A percentile compares a stretch with the other conserved stretches of the same genome.
phyloP scores from a whole-genome alignment of 208 protist species.

The Trypanosoma conorhini region DNA sequence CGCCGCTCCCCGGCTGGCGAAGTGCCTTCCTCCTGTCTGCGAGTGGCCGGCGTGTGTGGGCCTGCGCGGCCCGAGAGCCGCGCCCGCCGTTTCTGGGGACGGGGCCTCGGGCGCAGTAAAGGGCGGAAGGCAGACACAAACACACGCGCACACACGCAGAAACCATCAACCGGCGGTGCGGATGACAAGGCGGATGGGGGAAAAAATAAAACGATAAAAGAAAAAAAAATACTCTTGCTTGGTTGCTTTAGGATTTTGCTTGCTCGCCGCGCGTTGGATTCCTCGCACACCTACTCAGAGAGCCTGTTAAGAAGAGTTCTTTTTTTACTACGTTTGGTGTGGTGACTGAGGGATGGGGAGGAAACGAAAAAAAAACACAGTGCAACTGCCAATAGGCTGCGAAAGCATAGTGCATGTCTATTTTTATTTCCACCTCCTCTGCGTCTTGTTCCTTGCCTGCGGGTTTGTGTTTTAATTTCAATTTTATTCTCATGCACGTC shows the following conservation, averaged over 20 bases:
- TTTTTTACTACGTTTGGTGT: background rate
- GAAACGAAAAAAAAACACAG: background rate
- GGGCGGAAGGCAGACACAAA: too few species aligned
- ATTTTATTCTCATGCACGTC: slow-evolving; percentile 5
- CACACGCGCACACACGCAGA: too few species aligned
- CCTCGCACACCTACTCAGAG: background rate
- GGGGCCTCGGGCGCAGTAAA: too few species aligned
- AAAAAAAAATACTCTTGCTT: background rate
- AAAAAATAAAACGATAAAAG: too few species aligned
- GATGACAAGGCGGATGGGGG: too few species aligned
- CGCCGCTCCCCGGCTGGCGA: background rate
- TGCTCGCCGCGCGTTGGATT: background rate
- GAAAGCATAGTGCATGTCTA: background rate
- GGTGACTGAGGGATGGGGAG: background rate
- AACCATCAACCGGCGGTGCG: too few species aligned
- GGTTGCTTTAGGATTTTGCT: slow-evolving; percentile 6
- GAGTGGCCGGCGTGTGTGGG: too few species aligned
- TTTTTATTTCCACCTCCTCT: background rate
- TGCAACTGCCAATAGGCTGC: background rate
- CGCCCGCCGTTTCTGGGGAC: too few species aligned
- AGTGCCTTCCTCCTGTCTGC: background rate
- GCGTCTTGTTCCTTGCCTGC: slow-evolving; percentile 1
- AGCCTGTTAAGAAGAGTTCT: too few species aligned
- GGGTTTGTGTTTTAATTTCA: background rate
- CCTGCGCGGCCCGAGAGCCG: too few species aligned